Conservation (phyloP, 345 rosid species). For the Jatropha curcas region DNA sequence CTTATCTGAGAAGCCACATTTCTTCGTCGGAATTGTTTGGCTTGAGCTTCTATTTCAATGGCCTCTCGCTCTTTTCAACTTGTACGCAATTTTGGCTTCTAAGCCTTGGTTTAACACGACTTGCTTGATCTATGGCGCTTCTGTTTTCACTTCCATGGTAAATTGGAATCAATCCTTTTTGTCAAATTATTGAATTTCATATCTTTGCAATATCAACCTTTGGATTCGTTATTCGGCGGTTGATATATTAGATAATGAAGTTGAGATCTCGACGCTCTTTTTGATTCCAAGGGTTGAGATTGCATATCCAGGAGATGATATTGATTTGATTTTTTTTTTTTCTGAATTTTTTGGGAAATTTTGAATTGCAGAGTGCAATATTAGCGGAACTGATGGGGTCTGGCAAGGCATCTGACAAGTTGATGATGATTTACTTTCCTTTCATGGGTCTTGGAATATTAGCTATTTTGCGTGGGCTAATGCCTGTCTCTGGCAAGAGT, state of each 20-base stretch:
- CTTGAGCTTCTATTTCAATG: conserved; percentile 66
- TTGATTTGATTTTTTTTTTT: neutral
- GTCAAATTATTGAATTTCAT: neutral
- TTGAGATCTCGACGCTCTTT: no score
- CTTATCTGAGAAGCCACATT: conserved; percentile 63
- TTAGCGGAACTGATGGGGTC: conserved; percentile 62
- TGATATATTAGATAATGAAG: no score
- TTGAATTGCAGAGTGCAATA: conserved; percentile 51
- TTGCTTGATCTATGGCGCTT: conserved; percentile 72
- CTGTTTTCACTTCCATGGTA: conserved; percentile 71
- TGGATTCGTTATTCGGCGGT: no score
- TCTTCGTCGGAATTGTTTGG: conserved; percentile 71
- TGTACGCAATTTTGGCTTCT: conserved; percentile 52
- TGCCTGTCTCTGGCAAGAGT: conserved; percentile 28
- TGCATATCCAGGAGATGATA: neutral
- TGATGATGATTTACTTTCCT: conserved; percentile 57
- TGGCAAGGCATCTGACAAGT: conserved; percentile 53
- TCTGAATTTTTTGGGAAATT: neutral
- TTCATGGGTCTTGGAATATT: conserved; percentile 55
- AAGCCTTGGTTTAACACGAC: conserved; percentile 72
- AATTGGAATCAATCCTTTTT: neutral
- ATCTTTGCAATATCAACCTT: no score
- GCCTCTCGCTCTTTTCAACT: conserved; percentile 67
- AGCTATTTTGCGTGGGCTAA: conserved; percentile 63
- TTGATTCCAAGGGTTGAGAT: no score